Base-by-base conservation (phyloP, 352 stramenopile species). In the Phytophthora tubulina region DNA sequence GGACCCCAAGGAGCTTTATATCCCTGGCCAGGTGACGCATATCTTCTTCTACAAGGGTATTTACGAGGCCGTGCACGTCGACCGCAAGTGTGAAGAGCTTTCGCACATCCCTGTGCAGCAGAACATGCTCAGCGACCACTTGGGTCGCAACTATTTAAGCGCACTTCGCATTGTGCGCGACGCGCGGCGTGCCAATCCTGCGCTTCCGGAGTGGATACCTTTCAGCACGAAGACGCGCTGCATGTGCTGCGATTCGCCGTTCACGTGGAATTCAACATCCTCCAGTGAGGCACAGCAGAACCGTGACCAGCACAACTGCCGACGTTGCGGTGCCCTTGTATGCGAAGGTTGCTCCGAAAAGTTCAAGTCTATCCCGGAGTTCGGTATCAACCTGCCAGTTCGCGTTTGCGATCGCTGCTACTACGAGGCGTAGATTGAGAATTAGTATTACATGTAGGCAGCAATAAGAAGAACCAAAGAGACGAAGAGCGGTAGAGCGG, bases 261-360 rank as follows among this genome's bases (percentile, higher is more conserved):
- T 97, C 66, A 97, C 90, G 49, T 97, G 90, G 90, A 95, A 95
- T 67, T 95, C 88, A 69, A 97, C 89, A 56, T 96, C 88, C n/a
- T 90, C 79, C 21, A 96, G 89, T 54, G 88, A 97, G 54, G 90
- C 92, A 3, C 92, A 97, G 70, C 84, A 93, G 56, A 95, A 95
- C 52, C 85, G 86, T 35, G 92, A 97, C 73, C 91, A 97, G 73
- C 90, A 97, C 78, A 97, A 97, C 63, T 97, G 92, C 72, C 79
- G 89, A 57, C 88, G 82, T 30, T 96, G 89, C 56, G 89, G 89
- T 14, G 85, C 77, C 45, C 78, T 96, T 30, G 86, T 95, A 15
- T 96, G 89, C 49, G 85, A 93, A 67, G 88, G 88, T n/a, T 96
- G 89, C 53, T 96, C 89, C 2, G 73, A 94, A 33, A 96, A 96